Evolutionary conservation across 257 asterid genomes (phyloP).

Genomic region (Buddleja alternifolia): DNA sequence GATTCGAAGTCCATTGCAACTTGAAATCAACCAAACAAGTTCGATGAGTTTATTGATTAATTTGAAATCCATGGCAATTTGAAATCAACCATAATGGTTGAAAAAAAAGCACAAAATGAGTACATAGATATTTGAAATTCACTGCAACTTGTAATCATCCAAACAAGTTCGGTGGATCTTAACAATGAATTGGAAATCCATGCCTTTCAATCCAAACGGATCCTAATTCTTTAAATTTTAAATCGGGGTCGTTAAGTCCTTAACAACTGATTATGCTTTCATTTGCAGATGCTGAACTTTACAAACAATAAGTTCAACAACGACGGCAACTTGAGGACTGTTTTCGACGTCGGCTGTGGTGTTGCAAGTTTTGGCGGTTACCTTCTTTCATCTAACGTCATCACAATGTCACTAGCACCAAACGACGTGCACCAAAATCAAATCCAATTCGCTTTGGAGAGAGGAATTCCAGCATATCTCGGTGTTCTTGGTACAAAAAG

Average conservation of each 20-base stretch:
- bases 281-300: slow-evolving; percentile 75
- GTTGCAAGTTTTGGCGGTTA: slow-evolving; percentile 93
- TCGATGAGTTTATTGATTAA: too few relatives aligned
- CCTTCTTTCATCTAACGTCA: slow-evolving; percentile 72
- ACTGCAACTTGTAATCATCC: too few relatives aligned
- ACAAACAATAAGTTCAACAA: slow-evolving; percentile 64
- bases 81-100: too few relatives aligned
- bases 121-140: too few relatives aligned
- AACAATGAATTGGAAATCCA: too few relatives aligned
- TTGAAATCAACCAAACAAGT: too few relatives aligned
- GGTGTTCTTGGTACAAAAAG: slow-evolving; percentile 92
- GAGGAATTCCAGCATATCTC: slow-evolving; percentile 89
- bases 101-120: too few relatives aligned
- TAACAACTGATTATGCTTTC: slow-evolving; percentile 13
- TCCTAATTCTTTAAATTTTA: too few relatives aligned
- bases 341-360: slow-evolving; percentile 87
- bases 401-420: slow-evolving; percentile 87
- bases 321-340: slow-evolving; percentile 71
- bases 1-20: too few relatives aligned
- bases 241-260: not conserved
- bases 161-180: too few relatives aligned
- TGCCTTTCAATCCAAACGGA: too few relatives aligned
- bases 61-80: too few relatives aligned
- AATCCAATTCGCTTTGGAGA: slow-evolving; percentile 84
- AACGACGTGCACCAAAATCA: slow-evolving; percentile 93